Evolutionary conservation across 2,329 filamentous ascomycete genomes (phyloP).

Genomic region (Talaromyces atroroseus): DNA sequence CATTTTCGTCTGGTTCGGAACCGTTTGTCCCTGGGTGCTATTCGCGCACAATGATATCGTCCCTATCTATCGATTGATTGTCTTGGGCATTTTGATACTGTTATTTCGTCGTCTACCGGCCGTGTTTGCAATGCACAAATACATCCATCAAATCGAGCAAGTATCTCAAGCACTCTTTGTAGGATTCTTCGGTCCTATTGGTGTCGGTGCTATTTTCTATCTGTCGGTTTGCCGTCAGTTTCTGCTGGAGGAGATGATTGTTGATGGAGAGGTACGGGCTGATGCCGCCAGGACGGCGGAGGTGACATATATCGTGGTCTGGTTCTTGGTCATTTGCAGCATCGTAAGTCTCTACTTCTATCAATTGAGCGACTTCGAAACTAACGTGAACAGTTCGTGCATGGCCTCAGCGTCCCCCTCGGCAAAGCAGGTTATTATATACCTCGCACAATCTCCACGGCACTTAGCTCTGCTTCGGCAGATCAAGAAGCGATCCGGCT

Average conservation of each 20-base stretch:
- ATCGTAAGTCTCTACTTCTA: no score
- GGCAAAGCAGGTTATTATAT: conserved; percentile 44
- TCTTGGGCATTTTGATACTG: conserved; percentile 69
- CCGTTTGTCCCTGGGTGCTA: conserved; percentile 70
- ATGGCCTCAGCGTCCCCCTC: conserved; percentile 75
- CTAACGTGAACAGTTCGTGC: no score
- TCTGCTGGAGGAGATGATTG: conserved; percentile 50
- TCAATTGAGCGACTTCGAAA: no score
- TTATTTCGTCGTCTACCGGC: conserved; percentile 72
- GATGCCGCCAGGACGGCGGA: conserved; percentile 65
- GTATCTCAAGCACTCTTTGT: conserved; percentile 73
- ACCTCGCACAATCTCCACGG: conserved; percentile 42
- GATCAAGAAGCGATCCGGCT: conserved; percentile 28
- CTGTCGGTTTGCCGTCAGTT: conserved; percentile 77
- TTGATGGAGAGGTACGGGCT: conserved; percentile 55
- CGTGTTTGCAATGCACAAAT: conserved; percentile 65
- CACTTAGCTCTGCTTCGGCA: conserved; percentile 35
- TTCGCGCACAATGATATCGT: conserved; percentile 66
- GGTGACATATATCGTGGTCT: conserved; percentile 66
- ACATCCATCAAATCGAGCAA: conserved; percentile 73
- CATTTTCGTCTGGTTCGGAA: conserved; percentile 88
- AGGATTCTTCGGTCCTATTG: conserved; percentile 89
- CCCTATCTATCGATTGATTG: conserved; percentile 66
- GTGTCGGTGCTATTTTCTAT: conserved; percentile 89
- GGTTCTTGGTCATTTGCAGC: conserved; percentile 80